Conservation (phyloP, 148 eudicot genomes). For the Pharnaceum exiguum region DNA sequence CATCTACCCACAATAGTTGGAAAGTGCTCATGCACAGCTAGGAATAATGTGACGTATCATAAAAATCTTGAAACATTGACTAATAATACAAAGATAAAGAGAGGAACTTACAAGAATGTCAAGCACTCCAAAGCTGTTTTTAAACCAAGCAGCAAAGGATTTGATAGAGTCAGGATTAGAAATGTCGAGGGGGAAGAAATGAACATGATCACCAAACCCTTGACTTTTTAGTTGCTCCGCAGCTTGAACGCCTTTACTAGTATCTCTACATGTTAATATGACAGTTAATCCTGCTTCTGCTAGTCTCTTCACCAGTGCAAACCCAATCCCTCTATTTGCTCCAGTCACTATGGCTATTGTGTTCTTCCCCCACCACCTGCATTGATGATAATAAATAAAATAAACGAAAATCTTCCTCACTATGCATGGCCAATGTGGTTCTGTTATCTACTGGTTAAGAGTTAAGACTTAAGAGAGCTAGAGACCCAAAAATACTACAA, state of each 20-base stretch:
- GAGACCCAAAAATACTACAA: too few relatives aligned
- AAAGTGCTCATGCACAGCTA: too few relatives aligned
- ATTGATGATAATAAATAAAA: background rate
- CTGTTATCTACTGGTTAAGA: too few relatives aligned
- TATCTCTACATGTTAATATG: constrained; percentile 67
- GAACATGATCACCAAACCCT: constrained; percentile 34
- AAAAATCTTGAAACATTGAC: background rate
- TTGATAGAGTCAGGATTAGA: constrained; percentile 43
- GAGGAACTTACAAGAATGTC: constrained; percentile 56
- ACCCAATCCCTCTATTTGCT: constrained; percentile 85
- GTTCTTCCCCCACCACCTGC: constrained; percentile 89
- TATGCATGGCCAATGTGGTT: too few relatives aligned
- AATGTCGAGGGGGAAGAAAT: constrained; percentile 45
- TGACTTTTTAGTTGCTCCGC: constrained; percentile 33
- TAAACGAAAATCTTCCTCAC: too few relatives aligned
- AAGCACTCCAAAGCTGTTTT: constrained; percentile 31
- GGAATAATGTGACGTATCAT: too few relatives aligned
- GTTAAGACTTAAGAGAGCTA: too few relatives aligned
- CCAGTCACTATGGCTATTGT: constrained; percentile 81
- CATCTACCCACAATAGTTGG: too few relatives aligned
- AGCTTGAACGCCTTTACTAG: constrained; percentile 44
- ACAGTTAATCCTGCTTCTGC: constrained; percentile 71
- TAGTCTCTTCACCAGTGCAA: constrained; percentile 48
- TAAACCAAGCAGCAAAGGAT: constrained; percentile 47
- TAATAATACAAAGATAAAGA: background rate